Conservation (phyloP, 1,284 basidiomycete genomes). For the Pseudozyma hubeiensis region DNA sequence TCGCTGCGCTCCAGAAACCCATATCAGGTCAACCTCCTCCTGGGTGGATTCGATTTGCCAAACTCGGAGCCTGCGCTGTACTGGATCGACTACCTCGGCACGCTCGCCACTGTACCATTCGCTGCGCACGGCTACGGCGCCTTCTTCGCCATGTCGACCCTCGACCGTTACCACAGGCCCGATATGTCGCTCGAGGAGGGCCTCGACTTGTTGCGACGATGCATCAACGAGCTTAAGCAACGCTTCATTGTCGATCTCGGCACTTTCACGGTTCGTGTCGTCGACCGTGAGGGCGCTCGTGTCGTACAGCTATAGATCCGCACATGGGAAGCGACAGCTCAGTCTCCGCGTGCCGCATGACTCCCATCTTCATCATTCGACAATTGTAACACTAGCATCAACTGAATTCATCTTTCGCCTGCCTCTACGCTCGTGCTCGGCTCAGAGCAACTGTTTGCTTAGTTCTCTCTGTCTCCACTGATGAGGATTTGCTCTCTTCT, state of each 20-base stretch:
- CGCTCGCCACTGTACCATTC: slow-evolving; percentile 87
- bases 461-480: no score
- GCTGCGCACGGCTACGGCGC: slow-evolving; percentile 95
- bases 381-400: slow-evolving; percentile 4
- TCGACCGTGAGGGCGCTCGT: slow-evolving; percentile 88
- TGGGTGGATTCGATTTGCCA: slow-evolving; percentile 88
- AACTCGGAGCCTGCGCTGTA: slow-evolving; percentile 78
- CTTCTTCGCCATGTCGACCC: slow-evolving; percentile 89
- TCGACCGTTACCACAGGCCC: slow-evolving; percentile 84
- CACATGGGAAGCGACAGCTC: not conserved
- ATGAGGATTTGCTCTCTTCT: no score
- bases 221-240: slow-evolving; percentile 87
- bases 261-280: slow-evolving; percentile 87
- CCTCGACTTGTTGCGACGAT: slow-evolving; percentile 82
- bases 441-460: no score
- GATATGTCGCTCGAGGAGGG: slow-evolving; percentile 86
- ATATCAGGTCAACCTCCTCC: slow-evolving; percentile 90
- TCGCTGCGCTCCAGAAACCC: slow-evolving; percentile 88
- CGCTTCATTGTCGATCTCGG: slow-evolving; percentile 79
- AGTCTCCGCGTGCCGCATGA: no score
- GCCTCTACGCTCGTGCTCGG: not conserved
- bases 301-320: slow-evolving; percentile 71
- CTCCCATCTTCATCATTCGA: no score
- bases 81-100: slow-evolving; percentile 96
- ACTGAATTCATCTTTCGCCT: no score